Conservation (phyloP, 352 stramenopile genomes). For the Phytophthora meadii region DNA sequence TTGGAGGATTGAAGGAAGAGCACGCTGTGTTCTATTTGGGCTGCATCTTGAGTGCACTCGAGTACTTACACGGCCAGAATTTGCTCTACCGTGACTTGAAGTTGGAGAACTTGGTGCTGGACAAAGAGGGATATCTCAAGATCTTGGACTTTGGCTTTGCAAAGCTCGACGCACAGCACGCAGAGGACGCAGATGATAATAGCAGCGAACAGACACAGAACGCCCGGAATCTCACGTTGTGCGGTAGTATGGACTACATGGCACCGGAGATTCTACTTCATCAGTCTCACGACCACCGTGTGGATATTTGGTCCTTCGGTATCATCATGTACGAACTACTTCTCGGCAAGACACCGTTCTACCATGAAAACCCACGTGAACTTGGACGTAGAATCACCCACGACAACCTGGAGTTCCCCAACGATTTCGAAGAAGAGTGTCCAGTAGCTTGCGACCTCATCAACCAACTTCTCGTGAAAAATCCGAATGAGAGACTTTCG, state of each 20-base stretch:
- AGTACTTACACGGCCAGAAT: constrained; percentile 75
- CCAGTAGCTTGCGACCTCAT: constrained; percentile 64
- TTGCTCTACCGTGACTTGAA: constrained; percentile 92
- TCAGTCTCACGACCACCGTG: constrained; percentile 66
- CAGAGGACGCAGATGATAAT: constrained; percentile 18
- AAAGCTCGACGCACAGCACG: constrained; percentile 56
- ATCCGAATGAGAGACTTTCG: constrained; percentile 43
- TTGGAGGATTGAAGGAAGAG: constrained; percentile 60
- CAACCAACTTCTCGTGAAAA: constrained; percentile 63
- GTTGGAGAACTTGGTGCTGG: constrained; percentile 89
- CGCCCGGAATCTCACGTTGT: constrained; percentile 75
- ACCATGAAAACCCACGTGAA: constrained; percentile 80
- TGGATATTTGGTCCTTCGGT: constrained; percentile 85
- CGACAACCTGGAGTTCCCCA: constrained; percentile 70
- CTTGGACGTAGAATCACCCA: constrained; percentile 79
- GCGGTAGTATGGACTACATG: constrained; percentile 87
- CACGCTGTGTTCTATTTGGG: constrained; percentile 90
- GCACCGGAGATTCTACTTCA: constrained; percentile 76
- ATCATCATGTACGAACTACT: constrained; percentile 91
- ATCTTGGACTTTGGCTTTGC: constrained; percentile 84
- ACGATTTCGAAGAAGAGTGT: constrained; percentile 66
- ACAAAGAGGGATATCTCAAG: constrained; percentile 90
- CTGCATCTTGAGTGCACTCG: constrained; percentile 84
- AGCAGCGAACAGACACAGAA: constrained; percentile 34
- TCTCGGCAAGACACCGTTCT: constrained; percentile 88